Evolutionary conservation across 2,329 filamentous ascomycete genomes (phyloP), one percentile per base, ranked within the genome.

Genomic region (Herpotrichia juniperi): DNA sequence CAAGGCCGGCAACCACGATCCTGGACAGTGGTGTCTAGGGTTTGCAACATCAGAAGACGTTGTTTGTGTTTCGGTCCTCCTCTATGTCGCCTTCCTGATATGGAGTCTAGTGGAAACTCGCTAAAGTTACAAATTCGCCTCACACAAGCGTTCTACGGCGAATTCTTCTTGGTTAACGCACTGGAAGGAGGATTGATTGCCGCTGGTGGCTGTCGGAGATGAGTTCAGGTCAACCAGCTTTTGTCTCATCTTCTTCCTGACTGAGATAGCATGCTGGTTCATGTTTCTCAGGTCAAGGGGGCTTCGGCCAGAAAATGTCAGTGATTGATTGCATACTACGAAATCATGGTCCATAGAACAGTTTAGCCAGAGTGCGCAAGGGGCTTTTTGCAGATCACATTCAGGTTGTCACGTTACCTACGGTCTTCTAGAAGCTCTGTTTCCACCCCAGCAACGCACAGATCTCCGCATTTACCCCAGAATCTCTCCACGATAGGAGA

Each of bases 391-490:
- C 43, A 50, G 56, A 51, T 56, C 40, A 51, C 34, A 35, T 51
- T 40, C 48, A 45, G 48, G 48, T 47, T 51, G 58, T 58, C 53
- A 56, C 50, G 50, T 53, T 60, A 55, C 48, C 30, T 52, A 52
- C 56, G 55, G 58, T 52, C 59, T 65, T 50, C 53, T 65, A 67
- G 54, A 58, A 64, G 62, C 56, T 63, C 56, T 54, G 58, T 55
- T 55, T 50, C 58, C 51, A 51, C 25, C 45, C 34, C 51, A 51
- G 51, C 56, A 51, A 53, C 58, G 64, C 63, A 70, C 53, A 62
- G 62, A 66, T 64, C 61, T 63, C 63, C 64, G 58, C 58, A 62
- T 50, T 57, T 67, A 67, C 69, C 64, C 70, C 66, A 63, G 61
- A 62, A 59, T 56, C 61, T 64, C 63, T 62, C 69, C 68, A 68